Evolutionary conservation across 495 filamentous ascomycete species (phyloP), one percentile per base, ranked within the genome.

Genomic region (Terfezia boudieri): DNA sequence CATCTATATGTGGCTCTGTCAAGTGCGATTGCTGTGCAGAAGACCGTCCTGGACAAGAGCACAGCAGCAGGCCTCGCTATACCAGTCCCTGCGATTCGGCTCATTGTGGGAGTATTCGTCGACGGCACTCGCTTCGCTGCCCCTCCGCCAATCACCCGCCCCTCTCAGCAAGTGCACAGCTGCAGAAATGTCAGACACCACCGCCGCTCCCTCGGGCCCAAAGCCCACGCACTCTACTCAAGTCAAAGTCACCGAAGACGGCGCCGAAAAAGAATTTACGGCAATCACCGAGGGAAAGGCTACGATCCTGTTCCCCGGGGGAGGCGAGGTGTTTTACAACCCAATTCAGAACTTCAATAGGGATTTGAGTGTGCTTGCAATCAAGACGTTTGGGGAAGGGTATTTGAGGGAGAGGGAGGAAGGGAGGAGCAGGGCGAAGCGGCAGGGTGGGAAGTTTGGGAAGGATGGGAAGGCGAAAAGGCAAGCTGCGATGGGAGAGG

Each of bases 341-440:
- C 89, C 90, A 0, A 93, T 98, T 46, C 92, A 96, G 64, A 92
- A 96, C 67, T 98, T 94, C 72, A 98, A 98, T 70, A 78, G 90
- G 9, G 90, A 98, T 68, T 69, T 98, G 59, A 94, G 84, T 62
- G 83, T 95, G 36, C 74, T 96, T 20, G 84, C 87, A 16, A 92
- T 96, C 61, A 82, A 80, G 61, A 79, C 80, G 0, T 93, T 83
- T 69, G 83, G 80, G 0, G 79, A 90, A 53, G 78, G 86, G 56
- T 64, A 74, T 12, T 53, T 82, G 12, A 72, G 69, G 53, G 71
- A 72, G 58, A 76, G 67, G 55, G 61, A 53, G 55, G 48, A 49
- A 65, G 69, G 43, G 72, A 72, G 60, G 64, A 32, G 26, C 4
- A 32, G 26, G 26, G 26, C 26, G 26, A 32, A 7, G 26, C 4